These are phyloP conservation scores for Globisporangium irregulare DNA, from an alignment of 352 stramenopile species.

Conservation along the genomic window DNA sequence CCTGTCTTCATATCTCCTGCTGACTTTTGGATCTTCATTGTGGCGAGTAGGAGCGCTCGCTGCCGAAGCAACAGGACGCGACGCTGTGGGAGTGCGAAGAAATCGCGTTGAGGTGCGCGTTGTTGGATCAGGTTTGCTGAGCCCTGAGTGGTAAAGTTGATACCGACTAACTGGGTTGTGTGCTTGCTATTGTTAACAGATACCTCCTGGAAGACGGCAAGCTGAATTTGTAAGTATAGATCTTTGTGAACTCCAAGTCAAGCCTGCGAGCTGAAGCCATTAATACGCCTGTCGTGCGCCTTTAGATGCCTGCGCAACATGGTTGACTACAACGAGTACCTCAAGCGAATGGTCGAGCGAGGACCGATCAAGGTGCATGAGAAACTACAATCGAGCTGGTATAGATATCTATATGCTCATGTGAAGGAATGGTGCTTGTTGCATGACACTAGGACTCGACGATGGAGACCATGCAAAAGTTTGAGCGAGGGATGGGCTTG, in stretches of 20 bases:
- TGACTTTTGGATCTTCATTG: not conserved
- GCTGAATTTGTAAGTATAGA: slow-evolving; percentile 71
- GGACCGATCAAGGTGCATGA: slow-evolving; percentile 55
- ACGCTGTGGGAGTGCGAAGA: slow-evolving; percentile 92
- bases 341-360: slow-evolving; percentile 63
- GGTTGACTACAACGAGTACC: slow-evolving; percentile 78
- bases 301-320: slow-evolving; percentile 73
- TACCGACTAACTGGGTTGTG: not conserved
- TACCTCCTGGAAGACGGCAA: slow-evolving; percentile 91
- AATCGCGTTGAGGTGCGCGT: slow-evolving; percentile 59
- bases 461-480: slow-evolving; percentile 73
- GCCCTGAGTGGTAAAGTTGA: not conserved
- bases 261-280: too few species aligned
- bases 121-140: too few species aligned
- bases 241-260: too few species aligned
- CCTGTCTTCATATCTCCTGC: too few species aligned
- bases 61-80: slow-evolving; percentile 81
- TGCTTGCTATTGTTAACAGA: slow-evolving; percentile 24
- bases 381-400: not conserved
- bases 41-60: slow-evolving; percentile 48
- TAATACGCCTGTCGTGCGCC: too few species aligned
- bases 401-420: not conserved
- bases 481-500: slow-evolving; percentile 86
- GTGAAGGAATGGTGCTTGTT: not conserved
- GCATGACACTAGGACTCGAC: slow-evolving; percentile 34